Conservation (phyloP, 371 early-diverging fungal genomes). For the Smittium mucronatum region DNA sequence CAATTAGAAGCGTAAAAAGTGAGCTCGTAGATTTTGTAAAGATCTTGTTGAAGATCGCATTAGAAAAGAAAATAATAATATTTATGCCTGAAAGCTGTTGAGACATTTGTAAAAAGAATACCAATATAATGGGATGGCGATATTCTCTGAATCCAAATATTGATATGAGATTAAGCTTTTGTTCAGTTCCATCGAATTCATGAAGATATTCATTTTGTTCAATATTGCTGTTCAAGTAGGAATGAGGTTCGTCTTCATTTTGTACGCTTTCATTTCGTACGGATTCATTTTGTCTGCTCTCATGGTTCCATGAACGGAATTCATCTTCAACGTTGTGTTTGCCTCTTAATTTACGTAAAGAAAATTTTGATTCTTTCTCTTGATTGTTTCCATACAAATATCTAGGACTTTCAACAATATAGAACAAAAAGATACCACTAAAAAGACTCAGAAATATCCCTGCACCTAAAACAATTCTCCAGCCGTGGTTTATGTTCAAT, state of each 20-base stretch:
- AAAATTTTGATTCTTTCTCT: background rate
- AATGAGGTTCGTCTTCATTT: background rate
- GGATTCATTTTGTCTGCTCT: background rate
- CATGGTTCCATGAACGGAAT: background rate
- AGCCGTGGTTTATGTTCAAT: constrained; percentile 42
- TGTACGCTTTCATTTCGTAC: too few species aligned
- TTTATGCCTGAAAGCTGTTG: constrained; percentile 92
- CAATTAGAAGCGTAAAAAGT: constrained; percentile 57
- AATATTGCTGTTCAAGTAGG: background rate
- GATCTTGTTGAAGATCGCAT: constrained; percentile 52
- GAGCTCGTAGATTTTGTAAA: constrained; percentile 47
- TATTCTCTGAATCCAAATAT: constrained; percentile 25
- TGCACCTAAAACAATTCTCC: constrained; percentile 49
- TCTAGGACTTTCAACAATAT: constrained; percentile 71
- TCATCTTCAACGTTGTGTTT: background rate
- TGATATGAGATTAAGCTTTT: constrained; percentile 5
- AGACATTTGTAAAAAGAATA: constrained; percentile 58
- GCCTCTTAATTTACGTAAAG: background rate
- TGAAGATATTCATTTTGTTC: background rate
- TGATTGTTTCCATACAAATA: constrained; percentile 27
- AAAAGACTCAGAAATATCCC: constrained; percentile 43
- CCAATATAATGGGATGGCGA: constrained; percentile 45
- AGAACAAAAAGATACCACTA: constrained; percentile 47
- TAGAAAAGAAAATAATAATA: constrained; percentile 82
- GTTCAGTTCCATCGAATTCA: background rate